These are phyloP conservation scores for Pythium biforme DNA, from an alignment of 352 stramenopile species.

Conservation along the genomic window DNA sequence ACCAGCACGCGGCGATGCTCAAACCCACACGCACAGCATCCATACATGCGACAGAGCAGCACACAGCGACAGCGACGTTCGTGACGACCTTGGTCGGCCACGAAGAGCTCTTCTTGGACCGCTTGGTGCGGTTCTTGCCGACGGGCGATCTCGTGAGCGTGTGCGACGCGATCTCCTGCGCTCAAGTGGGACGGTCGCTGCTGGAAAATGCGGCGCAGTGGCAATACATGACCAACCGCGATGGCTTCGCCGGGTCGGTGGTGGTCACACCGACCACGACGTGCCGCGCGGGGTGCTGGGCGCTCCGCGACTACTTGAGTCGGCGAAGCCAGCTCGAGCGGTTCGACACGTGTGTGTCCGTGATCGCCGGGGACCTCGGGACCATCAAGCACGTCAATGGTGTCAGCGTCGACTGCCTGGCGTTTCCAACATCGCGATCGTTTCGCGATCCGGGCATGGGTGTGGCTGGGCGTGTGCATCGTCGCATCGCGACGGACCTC, in stretches of 20 bases:
- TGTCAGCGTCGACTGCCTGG: conserved; percentile 50
- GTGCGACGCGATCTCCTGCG: conserved; percentile 7
- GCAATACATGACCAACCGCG: conserved; percentile 10
- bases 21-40: too few species aligned
- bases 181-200: background rate
- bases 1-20: background rate
- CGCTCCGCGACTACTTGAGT: conserved; percentile 42
- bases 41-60: too few species aligned
- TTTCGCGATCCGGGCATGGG: conserved; percentile 44
- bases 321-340: conserved; percentile 36
- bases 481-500: conserved; percentile 38
- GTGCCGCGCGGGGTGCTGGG: conserved; percentile 20
- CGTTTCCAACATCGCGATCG: conserved; percentile 48
- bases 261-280: conserved; percentile 11
- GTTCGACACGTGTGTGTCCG: conserved; percentile 35
- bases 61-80: background rate
- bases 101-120: conserved; percentile 3
- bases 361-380: conserved; percentile 49
- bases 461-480: conserved; percentile 47
- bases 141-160: conserved; percentile 6
- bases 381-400: conserved; percentile 31
- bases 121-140: background rate
- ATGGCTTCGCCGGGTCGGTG: background rate
- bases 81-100: background rate
- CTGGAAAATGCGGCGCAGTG: conserved; percentile 13